These are phyloP conservation scores for Vigna mungo DNA, from an alignment of 306 rosid genomes.

Conservation along the genomic window DNA sequence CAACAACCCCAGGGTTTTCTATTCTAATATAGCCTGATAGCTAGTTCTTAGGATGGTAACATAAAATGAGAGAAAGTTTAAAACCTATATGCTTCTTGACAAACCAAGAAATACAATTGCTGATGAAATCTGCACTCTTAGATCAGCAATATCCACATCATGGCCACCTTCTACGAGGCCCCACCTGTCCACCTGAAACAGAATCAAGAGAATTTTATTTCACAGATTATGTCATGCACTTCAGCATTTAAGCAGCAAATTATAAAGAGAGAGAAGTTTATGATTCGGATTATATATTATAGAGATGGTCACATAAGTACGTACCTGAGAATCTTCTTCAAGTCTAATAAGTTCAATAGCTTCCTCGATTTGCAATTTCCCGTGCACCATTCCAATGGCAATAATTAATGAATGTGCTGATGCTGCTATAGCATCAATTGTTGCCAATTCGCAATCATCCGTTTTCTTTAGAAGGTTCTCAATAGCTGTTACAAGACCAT, in stretches of 20 bases:
- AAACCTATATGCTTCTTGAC: slow-evolving; percentile 62
- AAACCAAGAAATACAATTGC: slow-evolving; percentile 81
- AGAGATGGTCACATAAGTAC: slow-evolving; percentile 41
- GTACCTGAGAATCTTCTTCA: slow-evolving; percentile 96
- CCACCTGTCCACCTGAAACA: slow-evolving; percentile 82
- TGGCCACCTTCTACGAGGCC: slow-evolving; percentile 99
- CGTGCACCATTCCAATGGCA: slow-evolving; percentile 66
- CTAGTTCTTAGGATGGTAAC: slow-evolving; percentile 41
- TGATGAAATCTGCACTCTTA: slow-evolving; percentile 80
- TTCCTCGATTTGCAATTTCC: slow-evolving; percentile 77
- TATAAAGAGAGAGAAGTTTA: slow-evolving; percentile 7
- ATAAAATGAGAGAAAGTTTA: background rate
- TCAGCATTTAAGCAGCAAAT: background rate
- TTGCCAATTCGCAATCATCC: slow-evolving; percentile 84
- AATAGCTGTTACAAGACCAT: slow-evolving; percentile 68
- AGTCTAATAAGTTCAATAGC: slow-evolving; percentile 85
- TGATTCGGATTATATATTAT: background rate
- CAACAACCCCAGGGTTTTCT: slow-evolving; percentile 25
- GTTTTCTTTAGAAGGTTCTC: slow-evolving; percentile 67
- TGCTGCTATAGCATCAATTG: slow-evolving; percentile 83
- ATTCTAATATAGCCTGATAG: slow-evolving; percentile 13
- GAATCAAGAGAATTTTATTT: slow-evolving; percentile 19
- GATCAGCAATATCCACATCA: slow-evolving; percentile 93
- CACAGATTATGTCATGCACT: background rate
- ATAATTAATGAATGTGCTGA: slow-evolving; percentile 79